Percentiles rank a stretch among this genome's conserved stretches.
phyloP scores from a whole-genome alignment of 164 flowering plant genomes.

The Litsea cubeba region DNA sequence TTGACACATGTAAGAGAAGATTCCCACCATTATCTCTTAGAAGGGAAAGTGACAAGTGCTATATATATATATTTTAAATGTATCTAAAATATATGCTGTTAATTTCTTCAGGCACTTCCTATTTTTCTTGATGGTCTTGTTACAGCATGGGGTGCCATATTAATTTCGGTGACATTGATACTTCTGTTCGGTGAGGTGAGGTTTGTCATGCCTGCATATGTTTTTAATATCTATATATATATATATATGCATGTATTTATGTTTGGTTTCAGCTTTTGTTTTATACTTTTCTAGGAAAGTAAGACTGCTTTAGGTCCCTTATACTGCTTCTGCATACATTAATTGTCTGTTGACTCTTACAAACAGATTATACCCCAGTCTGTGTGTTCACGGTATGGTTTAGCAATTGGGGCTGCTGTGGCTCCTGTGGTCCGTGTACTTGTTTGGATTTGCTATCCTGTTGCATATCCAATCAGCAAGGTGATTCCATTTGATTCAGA shows the following conservation, averaged over 20 bases:
- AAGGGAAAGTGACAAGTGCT: neutral
- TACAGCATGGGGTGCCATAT: conserved; percentile 84
- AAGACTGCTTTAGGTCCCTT: neutral
- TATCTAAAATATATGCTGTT: neutral
- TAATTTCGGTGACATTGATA: conserved; percentile 89
- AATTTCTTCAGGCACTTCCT: conserved; percentile 71
- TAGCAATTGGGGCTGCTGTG: conserved; percentile 85
- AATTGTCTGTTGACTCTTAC: neutral
- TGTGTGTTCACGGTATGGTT: conserved; percentile 90
- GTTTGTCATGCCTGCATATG: neutral
- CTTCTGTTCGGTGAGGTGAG: conserved; percentile 98
- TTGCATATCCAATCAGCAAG: conserved; percentile 99
- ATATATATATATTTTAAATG: neutral
- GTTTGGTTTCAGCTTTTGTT: neutral
- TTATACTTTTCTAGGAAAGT: neutral
- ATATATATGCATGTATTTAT: neutral
- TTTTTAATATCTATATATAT: neutral
- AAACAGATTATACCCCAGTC: conserved; percentile 94
- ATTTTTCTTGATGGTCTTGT: conserved; percentile 77
- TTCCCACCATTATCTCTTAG: neutral
- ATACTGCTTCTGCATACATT: neutral
- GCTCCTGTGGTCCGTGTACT: conserved; percentile 91
- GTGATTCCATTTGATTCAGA: conserved; percentile 25
- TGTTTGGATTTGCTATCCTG: conserved; percentile 94
- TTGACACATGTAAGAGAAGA: neutral